These are phyloP conservation scores for Melanomma pulvis-pyrius DNA, from an alignment of 495 filamentous ascomycete genomes.

Conservation along the genomic window DNA sequence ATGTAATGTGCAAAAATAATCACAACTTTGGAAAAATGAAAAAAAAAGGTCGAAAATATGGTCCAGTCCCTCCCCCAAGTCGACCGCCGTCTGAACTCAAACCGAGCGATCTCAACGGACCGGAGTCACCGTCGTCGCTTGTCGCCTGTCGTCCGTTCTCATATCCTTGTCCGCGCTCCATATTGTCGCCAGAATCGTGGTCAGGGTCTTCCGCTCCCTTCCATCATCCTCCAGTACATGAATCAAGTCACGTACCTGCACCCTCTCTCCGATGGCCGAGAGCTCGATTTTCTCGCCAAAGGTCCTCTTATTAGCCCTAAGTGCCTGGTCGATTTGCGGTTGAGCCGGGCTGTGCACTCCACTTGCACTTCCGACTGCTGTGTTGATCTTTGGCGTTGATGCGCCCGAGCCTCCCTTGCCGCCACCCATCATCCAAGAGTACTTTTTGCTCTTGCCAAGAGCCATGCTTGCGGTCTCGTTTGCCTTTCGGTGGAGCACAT, in stretches of 20 bases:
- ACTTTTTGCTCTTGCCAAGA: constrained; percentile 43
- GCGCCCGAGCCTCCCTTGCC: constrained; percentile 26
- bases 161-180: constrained; percentile 2
- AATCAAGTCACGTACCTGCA: constrained; percentile 74
- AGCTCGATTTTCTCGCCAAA: constrained; percentile 68
- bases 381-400: constrained; percentile 39
- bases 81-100: background rate
- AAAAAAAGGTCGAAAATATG: background rate
- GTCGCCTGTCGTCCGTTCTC: background rate
- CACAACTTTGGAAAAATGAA: too few relatives aligned
- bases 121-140: background rate
- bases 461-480: constrained; percentile 44
- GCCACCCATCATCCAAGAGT: constrained; percentile 45
- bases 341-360: constrained; percentile 14
- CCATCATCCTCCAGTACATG: constrained; percentile 65
- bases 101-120: background rate
- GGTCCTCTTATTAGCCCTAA: constrained; percentile 39
- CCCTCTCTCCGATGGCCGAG: constrained; percentile 59
- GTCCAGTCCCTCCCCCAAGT: background rate
- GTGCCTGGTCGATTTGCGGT: constrained; percentile 33
- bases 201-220: constrained; percentile 52
- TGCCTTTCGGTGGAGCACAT: constrained; percentile 39
- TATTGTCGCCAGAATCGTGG: constrained; percentile 4
- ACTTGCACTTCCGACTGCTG: constrained; percentile 36
- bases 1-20: background rate